These are phyloP conservation scores for Gymnopus androsaceus DNA, from an alignment of 1,284 basidiomycete species.

Conservation along the genomic window DNA sequence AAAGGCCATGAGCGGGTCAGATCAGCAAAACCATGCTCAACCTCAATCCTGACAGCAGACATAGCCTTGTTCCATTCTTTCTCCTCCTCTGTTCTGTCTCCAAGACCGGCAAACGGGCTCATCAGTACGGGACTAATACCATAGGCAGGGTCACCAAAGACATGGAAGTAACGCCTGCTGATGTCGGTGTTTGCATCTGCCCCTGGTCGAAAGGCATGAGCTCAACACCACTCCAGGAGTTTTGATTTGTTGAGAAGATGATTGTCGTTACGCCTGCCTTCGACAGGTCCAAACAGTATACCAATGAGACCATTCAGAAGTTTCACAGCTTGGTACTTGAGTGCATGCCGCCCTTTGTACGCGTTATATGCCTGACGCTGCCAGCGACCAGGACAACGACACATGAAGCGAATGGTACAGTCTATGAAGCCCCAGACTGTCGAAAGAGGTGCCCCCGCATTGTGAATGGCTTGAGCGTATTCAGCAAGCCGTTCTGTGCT, in stretches of 20 bases:
- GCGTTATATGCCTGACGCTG: conserved; percentile 28
- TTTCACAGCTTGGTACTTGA: conserved; percentile 29
- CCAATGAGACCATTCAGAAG: conserved; percentile 28
- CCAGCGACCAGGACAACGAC: conserved; percentile 18
- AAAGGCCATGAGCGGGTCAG: conserved; percentile 19
- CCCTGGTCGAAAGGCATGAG: conserved; percentile 6
- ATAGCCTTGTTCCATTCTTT: conserved; percentile 20
- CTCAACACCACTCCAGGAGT: conserved; percentile 14
- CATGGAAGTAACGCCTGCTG: conserved; percentile 15
- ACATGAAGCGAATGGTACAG: conserved; percentile 26
- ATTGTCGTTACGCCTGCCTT: conserved; percentile 26
- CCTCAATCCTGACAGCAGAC: conserved; percentile 20
- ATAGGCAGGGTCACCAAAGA: conserved; percentile 21
- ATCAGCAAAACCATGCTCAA: conserved; percentile 24
- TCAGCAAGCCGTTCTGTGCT: conserved; percentile 8
- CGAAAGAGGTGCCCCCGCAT: conserved; percentile 20
- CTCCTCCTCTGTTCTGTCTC: conserved; percentile 15
- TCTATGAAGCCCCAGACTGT: conserved; percentile 27
- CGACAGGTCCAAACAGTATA: conserved; percentile 25
- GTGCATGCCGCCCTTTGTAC: conserved; percentile 26
- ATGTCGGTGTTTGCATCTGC: conserved; percentile 7
- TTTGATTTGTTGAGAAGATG: conserved; percentile 17
- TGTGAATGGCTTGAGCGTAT: conserved; percentile 23
- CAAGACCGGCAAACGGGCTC: conserved; percentile 19
- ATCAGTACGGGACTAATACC: conserved; percentile 13